These are phyloP conservation scores for Mycena citricolor DNA, from an alignment of 1,284 basidiomycete species.

Conservation along the genomic window DNA sequence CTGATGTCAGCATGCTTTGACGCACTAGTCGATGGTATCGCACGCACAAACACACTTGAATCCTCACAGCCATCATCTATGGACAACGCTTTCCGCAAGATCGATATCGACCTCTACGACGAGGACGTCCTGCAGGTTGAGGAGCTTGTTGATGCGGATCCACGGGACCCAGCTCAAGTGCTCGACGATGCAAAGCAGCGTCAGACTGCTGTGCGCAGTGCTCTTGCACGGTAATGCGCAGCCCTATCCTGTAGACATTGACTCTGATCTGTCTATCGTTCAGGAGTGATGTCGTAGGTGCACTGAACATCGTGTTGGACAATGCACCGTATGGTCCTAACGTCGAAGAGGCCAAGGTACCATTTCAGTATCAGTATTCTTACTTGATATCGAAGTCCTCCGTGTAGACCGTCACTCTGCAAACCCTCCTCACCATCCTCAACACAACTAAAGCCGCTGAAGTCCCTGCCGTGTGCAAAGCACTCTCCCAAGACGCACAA, in stretches of 20 bases:
- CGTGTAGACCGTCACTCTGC: constrained; percentile 72
- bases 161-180: constrained; percentile 74
- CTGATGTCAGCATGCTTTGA: too few relatives aligned
- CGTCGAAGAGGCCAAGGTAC: constrained; percentile 87
- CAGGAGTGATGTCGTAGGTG: constrained; percentile 72
- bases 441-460: constrained; percentile 94
- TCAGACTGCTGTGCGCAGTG: constrained; percentile 68
- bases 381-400: constrained; percentile 1
- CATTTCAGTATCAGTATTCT: too few relatives aligned
- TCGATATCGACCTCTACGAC: constrained; percentile 93
- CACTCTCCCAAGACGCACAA: constrained; percentile 77
- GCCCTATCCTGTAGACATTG: too few relatives aligned
- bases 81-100: constrained; percentile 84
- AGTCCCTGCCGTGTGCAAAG: constrained; percentile 76
- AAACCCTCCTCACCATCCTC: constrained; percentile 87
- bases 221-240: constrained; percentile 67
- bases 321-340: constrained; percentile 83
- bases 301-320: constrained; percentile 69
- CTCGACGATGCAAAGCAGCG: constrained; percentile 77
- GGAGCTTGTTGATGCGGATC: constrained; percentile 88
- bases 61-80: constrained; percentile 36
- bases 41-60: too few relatives aligned
- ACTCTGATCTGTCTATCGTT: too few relatives aligned
- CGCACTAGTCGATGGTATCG: too few relatives aligned
- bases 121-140: constrained; percentile 86